Evolutionary conservation across 2,329 filamentous ascomycete genomes (phyloP), one percentile per base, ranked within the genome.

Genomic region (Pseudopyricularia javanii): DNA sequence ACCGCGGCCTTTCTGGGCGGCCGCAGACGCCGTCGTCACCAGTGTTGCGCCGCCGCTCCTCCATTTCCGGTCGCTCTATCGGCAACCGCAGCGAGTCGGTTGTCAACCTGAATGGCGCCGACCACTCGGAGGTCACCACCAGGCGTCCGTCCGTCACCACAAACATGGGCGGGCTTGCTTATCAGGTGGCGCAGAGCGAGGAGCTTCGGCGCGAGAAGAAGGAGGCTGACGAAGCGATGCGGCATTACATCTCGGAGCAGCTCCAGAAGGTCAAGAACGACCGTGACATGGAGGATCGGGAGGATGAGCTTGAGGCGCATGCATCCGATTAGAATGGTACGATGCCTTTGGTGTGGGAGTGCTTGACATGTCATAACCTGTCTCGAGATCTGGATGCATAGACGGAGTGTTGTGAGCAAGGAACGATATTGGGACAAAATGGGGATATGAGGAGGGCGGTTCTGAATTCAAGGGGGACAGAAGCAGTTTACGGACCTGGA

Each of bases 41-140:
- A 20, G 72, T 74, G 17, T 74, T 91, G 60, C 84, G 88, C 35
- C 83, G 89, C 53, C 90, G 87, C 4, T 91, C 89, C 4, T 91
- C 88, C 0, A 45, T 45, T 24, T 20, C 17, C 15, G 82, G 81
- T 45, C 82, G 91, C 40, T 94, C 88, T 49, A 90, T 97, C 54
- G 87, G 88, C 34, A 82, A 82, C 53, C 82, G 89, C 52, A 93
- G 87, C 64, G 90, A 95, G 68, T 95, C 85, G 64, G 78, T 80
- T 52, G 65, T 66, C 3, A 74, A 75, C 55, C 15, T 45, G 40
- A 45, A 45, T 24, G 40, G 40, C 9, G 76, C 69, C 8, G 70
- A 76, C 14, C 66, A 75, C 54, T 54, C 58, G 32, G 58, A 61
- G 5, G 63, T 60, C 34, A 64, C 64, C 52, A 66, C 67, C 14